Conservation (phyloP, 139 green algal genomes). For the Haematococcus sp. region DNA sequence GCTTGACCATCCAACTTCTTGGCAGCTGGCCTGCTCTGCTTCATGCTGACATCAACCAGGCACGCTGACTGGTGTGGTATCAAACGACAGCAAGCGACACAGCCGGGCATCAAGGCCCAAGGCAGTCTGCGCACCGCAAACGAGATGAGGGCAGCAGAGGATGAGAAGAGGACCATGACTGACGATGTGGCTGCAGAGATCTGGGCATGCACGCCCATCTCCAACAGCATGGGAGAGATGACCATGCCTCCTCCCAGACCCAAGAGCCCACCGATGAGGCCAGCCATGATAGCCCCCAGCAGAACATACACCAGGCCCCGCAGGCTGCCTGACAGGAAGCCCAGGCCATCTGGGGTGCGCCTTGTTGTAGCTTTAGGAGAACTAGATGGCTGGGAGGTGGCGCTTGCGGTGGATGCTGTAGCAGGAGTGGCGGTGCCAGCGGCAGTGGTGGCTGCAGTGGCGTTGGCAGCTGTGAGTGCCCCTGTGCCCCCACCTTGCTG, state of each 20-base stretch:
- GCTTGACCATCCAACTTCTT: too few relatives aligned
- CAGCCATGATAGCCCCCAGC: constrained; percentile 12
- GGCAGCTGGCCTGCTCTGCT: not conserved
- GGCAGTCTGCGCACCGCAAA: constrained; percentile 42
- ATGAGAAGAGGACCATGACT: constrained; percentile 59
- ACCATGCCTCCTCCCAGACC: constrained; percentile 67
- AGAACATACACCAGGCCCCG: constrained; percentile 21
- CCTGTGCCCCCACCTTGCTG: too few relatives aligned
- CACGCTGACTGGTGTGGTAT: too few relatives aligned
- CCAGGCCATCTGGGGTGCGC: constrained; percentile 30
- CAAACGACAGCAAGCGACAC: too few relatives aligned
- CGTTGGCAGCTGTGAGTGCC: too few relatives aligned
- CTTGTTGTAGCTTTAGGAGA: too few relatives aligned
- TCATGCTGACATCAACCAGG: too few relatives aligned
- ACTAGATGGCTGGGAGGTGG: too few relatives aligned
- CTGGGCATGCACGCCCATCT: constrained; percentile 47
- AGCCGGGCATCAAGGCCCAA: constrained; percentile 1
- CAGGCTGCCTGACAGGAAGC: constrained; percentile 20
- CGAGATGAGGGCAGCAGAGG: constrained; percentile 40
- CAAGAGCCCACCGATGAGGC: constrained; percentile 31
- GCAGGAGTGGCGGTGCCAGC: too few relatives aligned
- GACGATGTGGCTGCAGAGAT: constrained; percentile 38
- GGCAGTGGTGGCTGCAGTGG: too few relatives aligned
- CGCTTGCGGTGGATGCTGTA: too few relatives aligned
- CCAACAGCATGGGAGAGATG: constrained; percentile 51